Percentiles rank a stretch among this genome's conserved stretches.
These are phyloP conservation scores for Sporopachydermia lactativora DNA, from an alignment of 805 yeast genomes.

Conservation along the genomic window DNA sequence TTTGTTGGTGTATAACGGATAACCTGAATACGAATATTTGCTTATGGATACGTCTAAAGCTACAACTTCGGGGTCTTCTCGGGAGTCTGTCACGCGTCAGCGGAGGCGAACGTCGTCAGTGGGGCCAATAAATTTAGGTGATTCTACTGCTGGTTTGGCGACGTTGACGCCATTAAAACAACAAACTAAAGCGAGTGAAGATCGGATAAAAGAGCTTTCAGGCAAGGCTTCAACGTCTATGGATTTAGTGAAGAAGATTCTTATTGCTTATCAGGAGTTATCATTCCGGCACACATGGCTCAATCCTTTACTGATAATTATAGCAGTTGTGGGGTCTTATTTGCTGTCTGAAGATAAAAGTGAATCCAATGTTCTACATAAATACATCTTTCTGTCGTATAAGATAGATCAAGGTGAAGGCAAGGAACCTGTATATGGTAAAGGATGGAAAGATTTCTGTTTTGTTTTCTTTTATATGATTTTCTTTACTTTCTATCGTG, in stretches of 20 bases:
- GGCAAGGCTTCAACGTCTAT: conserved; percentile 26
- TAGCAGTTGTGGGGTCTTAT: conserved; percentile 21
- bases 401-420: conserved; percentile 35
- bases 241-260: conserved; percentile 42
- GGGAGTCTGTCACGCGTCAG: not conserved
- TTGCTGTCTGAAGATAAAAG: conserved; percentile 45
- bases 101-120: conserved; percentile 51
- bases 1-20: too few species aligned
- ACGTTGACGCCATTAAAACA: conserved; percentile 42
- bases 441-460: conserved; percentile 71
- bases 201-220: conserved; percentile 22
- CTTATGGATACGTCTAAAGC: too few species aligned
- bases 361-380: conserved; percentile 43
- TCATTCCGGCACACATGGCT: conserved; percentile 54
- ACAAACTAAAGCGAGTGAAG: conserved; percentile 25
- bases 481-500: conserved; percentile 82
- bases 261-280: conserved; percentile 45
- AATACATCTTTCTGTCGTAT: conserved; percentile 54
- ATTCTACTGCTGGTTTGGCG: conserved; percentile 50
- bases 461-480: conserved; percentile 74
- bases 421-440: conserved; percentile 48
- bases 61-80: too few species aligned
- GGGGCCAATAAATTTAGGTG: conserved; percentile 66
- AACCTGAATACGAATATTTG: too few species aligned
- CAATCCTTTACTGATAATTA: conserved; percentile 39